Evolutionary conservation across 2,329 filamentous ascomycete species (phyloP).

Genomic region (Aspergillus puulaauensis): DNA sequence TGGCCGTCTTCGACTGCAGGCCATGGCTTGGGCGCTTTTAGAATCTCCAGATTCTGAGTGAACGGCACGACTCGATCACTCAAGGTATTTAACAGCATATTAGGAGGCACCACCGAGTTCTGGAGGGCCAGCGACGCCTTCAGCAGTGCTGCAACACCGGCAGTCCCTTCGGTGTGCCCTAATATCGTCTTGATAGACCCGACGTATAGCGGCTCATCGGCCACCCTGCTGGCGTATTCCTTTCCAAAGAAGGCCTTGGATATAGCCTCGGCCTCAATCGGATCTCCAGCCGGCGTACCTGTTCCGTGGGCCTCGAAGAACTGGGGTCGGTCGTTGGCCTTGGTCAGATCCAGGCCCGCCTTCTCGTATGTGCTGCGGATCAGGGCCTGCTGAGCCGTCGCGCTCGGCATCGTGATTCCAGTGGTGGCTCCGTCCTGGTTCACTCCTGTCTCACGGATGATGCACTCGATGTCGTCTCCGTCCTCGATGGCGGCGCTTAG

Average conservation of each 20-base stretch:
- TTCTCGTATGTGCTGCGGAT: conserved; percentile 6
- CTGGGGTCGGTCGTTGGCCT: conserved; percentile 23
- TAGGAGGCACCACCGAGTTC: conserved; percentile 19
- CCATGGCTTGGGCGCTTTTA: background rate
- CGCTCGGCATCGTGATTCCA: conserved; percentile 7
- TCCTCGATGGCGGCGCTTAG: background rate
- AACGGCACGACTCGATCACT: background rate
- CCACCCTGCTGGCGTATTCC: background rate
- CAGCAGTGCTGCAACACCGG: conserved; percentile 26
- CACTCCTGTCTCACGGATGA: background rate
- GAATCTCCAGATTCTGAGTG: background rate
- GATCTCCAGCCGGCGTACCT: conserved; percentile 35
- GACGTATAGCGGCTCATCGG: conserved; percentile 14
- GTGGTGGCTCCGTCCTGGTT: background rate
- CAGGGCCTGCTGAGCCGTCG: background rate
- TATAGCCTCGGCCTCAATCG: conserved; percentile 29
- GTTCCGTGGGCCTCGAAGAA: conserved; percentile 46
- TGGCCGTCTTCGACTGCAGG: background rate
- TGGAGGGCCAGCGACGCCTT: conserved; percentile 13
- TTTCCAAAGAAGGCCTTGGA: conserved; percentile 17
- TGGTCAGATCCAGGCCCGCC: background rate
- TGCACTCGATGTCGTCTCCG: background rate
- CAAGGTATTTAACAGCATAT: background rate
- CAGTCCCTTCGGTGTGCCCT: conserved; percentile 31
- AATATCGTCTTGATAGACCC: conserved; percentile 28